A percentile compares a stretch with the other conserved stretches of the same genome.
Conservation (phyloP, 805 yeast species). For the Hanseniaspora thailandica region DNA sequence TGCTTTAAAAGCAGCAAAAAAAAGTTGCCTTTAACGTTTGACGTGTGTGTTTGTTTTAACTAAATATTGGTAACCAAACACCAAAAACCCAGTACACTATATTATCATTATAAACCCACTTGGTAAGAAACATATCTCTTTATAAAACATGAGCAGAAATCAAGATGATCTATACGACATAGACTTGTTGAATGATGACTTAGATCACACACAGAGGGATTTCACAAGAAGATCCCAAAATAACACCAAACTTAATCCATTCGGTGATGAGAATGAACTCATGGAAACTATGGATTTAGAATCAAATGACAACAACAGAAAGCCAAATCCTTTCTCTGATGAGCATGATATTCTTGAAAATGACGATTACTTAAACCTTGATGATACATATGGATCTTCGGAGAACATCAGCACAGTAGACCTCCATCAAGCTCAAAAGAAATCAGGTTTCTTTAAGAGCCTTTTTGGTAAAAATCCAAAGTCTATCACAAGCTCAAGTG, state of each 20-base stretch:
- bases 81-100: background rate
- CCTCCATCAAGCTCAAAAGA: conserved; percentile 11
- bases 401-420: background rate
- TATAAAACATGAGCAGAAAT: background rate
- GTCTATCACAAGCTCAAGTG: conserved; percentile 16
- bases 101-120: background rate
- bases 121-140: too few species aligned
- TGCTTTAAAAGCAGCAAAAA: too few species aligned
- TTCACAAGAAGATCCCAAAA: conserved; percentile 15
- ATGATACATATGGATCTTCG: background rate
- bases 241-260: conserved; percentile 16
- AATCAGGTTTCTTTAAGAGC: conserved; percentile 20
- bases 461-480: conserved; percentile 18
- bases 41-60: too few species aligned
- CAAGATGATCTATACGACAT: conserved; percentile 33
- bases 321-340: conserved; percentile 23
- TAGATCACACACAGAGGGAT: conserved; percentile 16
- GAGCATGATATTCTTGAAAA: conserved; percentile 16
- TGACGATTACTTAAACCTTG: background rate
- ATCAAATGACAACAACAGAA: conserved; percentile 31
- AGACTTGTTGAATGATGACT: conserved; percentile 27
- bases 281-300: conserved; percentile 30
- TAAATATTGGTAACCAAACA: too few species aligned
- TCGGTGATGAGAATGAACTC: conserved; percentile 19
- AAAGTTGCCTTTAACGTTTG: too few species aligned